These are phyloP conservation scores for Chaetomiaceae sp. DNA, from an alignment of 2,329 filamentous ascomycete genomes.

Conservation along the genomic window DNA sequence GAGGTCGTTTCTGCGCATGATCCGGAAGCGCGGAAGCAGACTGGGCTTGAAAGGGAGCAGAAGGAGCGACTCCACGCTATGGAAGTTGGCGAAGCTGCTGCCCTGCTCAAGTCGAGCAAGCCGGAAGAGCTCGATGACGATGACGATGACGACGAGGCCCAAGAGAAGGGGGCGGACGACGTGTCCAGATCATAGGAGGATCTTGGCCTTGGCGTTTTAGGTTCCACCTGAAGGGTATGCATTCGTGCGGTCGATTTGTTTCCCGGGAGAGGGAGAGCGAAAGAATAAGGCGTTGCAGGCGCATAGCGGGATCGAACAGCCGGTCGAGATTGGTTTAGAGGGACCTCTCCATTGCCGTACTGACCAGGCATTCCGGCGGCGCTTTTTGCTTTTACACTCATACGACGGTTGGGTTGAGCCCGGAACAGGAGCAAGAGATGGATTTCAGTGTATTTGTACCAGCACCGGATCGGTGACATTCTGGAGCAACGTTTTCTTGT, in stretches of 20 bases:
- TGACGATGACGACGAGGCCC: slow-evolving; percentile 27
- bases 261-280: not conserved
- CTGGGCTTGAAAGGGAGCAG: slow-evolving; percentile 38
- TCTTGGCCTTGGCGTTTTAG: not conserved
- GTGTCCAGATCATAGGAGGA: not conserved
- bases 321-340: not conserved
- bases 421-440: not conserved
- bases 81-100: slow-evolving; percentile 56
- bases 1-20: slow-evolving; percentile 35
- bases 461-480: not conserved
- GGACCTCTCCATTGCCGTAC: not conserved
- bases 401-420: not conserved
- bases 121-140: slow-evolving; percentile 28
- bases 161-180: slow-evolving; percentile 8
- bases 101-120: slow-evolving; percentile 36
- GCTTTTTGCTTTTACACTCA: not conserved
- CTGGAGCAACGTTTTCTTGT: slow-evolving; percentile 7
- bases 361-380: not conserved
- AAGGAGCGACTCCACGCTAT: slow-evolving; percentile 56
- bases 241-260: not conserved
- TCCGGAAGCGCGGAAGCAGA: slow-evolving; percentile 42
- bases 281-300: slow-evolving; percentile 1
- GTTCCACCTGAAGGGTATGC: not conserved
- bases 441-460: not conserved
- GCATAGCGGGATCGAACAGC: not conserved